A percentile compares a stretch with the other conserved stretches of the same genome.
These are phyloP conservation scores for Penicillium hordei DNA, from an alignment of 2,329 filamentous ascomycete species.

Conservation along the genomic window DNA sequence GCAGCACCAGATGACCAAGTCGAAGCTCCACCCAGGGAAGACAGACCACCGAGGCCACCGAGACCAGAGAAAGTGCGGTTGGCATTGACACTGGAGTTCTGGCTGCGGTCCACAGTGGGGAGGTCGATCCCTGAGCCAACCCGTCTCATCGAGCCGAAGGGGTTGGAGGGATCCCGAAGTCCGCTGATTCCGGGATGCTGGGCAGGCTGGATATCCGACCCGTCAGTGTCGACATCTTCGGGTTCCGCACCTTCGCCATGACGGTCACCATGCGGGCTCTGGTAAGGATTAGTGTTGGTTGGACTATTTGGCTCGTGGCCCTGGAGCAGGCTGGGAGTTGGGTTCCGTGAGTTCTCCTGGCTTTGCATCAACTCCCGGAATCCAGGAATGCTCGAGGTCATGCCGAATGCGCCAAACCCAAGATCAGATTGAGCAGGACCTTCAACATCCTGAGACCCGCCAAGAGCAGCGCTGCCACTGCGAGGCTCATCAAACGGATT, in stretches of 20 bases:
- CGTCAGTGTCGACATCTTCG: constrained; percentile 59
- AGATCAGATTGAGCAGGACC: constrained; percentile 41
- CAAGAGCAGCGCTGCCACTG: constrained; percentile 66
- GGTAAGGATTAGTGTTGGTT: constrained; percentile 93
- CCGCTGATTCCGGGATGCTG: constrained; percentile 55
- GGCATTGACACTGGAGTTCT: constrained; percentile 83
- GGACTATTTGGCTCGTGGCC: constrained; percentile 76
- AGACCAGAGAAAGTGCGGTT: constrained; percentile 66
- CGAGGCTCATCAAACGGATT: constrained; percentile 54
- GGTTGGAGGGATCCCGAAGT: constrained; percentile 52
- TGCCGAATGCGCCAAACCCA: constrained; percentile 61
- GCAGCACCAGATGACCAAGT: constrained; percentile 60
- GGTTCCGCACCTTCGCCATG: constrained; percentile 50
- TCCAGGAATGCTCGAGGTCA: constrained; percentile 58
- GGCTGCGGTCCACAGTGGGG: constrained; percentile 78
- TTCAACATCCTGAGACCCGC: constrained; percentile 69
- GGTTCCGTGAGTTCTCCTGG: constrained; percentile 58
- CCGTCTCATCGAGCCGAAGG: constrained; percentile 56
- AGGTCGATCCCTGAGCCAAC: constrained; percentile 57
- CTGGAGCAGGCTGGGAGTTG: constrained; percentile 52
- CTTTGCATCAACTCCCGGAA: constrained; percentile 58
- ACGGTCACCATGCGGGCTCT: constrained; percentile 79
- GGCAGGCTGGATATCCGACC: constrained; percentile 53
- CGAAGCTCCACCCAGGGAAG: constrained; percentile 52
- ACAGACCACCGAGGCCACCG: constrained; percentile 53